Evolutionary conservation across 148 eudicot species (phyloP), one percentile per base, ranked within the genome.

Genomic region (Rheum nobile): DNA sequence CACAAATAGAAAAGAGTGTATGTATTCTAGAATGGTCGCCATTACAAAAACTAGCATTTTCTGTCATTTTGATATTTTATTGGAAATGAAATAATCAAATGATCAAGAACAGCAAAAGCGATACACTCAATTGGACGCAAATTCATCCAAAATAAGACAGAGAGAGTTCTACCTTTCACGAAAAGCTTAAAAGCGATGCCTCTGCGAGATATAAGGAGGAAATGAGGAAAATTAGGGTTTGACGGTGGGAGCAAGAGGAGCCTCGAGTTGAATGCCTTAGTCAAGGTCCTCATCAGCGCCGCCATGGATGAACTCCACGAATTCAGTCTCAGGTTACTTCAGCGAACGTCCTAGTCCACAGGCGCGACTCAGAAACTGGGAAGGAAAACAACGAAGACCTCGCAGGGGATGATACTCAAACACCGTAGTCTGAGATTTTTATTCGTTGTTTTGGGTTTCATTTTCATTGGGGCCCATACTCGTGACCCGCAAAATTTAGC

Each of bases 171-270:
- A 91, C 97, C 97, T 79, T 85, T 87, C 28, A 91, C 84, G 77
- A 89, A 91, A 76, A 91, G 90, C 82, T 82, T 91, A 72, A 84
- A 87, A 79, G 93, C 86, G 67, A 91, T 76, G 74, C 89, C 86
- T 83, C 97, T 82, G 67, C 83, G 83, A 72, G 79, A 82, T 29
- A 82, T 48, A 74, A 5, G 55, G 28, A n/a, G 57, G 38, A 46
- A 70, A 70, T 35, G 69, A 29, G 75, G 76, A 72, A 44, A 69
- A 70, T 35, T 74, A 48, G 72, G 76, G 75, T 28, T 75, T 12
- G 76, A 26, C 16, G n/a, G 22, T 4, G 70, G 21, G 16, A 41
- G 69, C 35, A 13, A 28, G 16, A 57, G 10, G 32, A 24, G 0
- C 32, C 6, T 12, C 16, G 68, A 65, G 41, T 16, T 65, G 70